Conservation (phyloP, 148 eudicot genomes). For the Nepenthes mirabilis region DNA sequence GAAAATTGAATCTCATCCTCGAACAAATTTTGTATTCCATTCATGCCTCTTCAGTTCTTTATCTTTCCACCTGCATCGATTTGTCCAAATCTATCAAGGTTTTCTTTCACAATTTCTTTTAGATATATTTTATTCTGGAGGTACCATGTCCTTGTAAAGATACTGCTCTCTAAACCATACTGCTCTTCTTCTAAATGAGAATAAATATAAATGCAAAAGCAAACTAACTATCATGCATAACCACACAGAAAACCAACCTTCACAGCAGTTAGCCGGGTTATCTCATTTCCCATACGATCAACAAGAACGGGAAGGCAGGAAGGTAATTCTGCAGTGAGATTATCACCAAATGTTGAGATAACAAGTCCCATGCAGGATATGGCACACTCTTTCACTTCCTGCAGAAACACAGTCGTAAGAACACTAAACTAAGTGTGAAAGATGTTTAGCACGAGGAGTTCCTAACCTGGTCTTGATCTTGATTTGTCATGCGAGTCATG, state of each 20-base stretch:
- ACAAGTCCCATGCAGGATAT: constrained; percentile 97
- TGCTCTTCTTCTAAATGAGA: background rate
- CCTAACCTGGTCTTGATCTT: constrained; percentile 95
- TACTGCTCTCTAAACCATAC: no score
- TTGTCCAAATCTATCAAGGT: no score
- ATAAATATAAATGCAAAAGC: background rate
- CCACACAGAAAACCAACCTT: constrained; percentile 42
- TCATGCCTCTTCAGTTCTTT: no score
- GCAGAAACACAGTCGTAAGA: constrained; percentile 5
- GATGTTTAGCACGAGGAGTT: background rate
- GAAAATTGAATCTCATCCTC: no score
- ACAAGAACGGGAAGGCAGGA: constrained; percentile 92
- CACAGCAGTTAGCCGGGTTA: constrained; percentile 93
- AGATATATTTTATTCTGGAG: no score
- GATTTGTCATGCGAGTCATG: constrained; percentile 87
- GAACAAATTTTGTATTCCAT: no score
- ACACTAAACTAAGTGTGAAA: background rate
- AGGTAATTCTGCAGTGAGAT: constrained; percentile 61
- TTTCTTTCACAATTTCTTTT: no score
- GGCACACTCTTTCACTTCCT: constrained; percentile 99
- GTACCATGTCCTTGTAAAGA: no score
- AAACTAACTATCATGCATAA: background rate
- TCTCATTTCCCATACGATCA: constrained; percentile 99
- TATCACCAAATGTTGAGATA: constrained; percentile 87
- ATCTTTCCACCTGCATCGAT: no score